Evolutionary conservation across 108 stramenopile species (phyloP).

Genomic region (Nitzschia palea): DNA sequence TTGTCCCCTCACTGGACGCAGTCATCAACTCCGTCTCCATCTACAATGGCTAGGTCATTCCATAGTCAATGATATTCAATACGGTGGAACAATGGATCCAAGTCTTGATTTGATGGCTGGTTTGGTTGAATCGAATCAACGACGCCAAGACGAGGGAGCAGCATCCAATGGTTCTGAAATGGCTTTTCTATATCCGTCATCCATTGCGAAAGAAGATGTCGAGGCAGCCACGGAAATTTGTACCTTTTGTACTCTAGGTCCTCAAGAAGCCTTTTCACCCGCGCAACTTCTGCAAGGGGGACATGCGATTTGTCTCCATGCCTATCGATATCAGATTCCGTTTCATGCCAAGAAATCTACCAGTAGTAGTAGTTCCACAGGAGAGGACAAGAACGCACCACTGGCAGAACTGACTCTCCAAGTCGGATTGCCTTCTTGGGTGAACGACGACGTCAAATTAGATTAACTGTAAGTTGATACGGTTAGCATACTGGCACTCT

Average conservation of each 20-base stretch:
- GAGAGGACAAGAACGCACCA: not conserved
- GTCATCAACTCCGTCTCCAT: conserved; percentile 93
- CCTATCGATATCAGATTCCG: conserved; percentile 49
- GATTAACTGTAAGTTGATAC: too few species aligned
- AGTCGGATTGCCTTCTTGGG: conserved; percentile 32
- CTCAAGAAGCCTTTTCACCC: conserved; percentile 49
- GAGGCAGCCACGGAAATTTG: conserved; percentile 41
- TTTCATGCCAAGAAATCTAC: conserved; percentile 4
- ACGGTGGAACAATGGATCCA: conserved; percentile 51
- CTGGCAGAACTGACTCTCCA: conserved; percentile 10
- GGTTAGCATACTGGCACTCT: too few species aligned
- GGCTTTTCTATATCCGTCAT: conserved; percentile 13
- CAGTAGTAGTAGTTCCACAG: too few species aligned
- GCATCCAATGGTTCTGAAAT: conserved; percentile 1
- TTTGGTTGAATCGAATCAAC: not conserved
- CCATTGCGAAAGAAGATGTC: conserved; percentile 31
- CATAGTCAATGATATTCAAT: conserved; percentile 79
- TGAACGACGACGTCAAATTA: too few species aligned
- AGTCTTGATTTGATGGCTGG: not conserved
- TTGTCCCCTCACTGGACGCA: conserved; percentile 83
- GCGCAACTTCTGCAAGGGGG: conserved; percentile 71
- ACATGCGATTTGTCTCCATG: conserved; percentile 72
- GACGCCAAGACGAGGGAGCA: not conserved
- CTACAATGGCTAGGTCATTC: conserved; percentile 73
- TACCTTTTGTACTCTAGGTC: conserved; percentile 42